Conservation (phyloP, 2,329 filamentous ascomycete genomes). For the Colletotrichum magnum region DNA sequence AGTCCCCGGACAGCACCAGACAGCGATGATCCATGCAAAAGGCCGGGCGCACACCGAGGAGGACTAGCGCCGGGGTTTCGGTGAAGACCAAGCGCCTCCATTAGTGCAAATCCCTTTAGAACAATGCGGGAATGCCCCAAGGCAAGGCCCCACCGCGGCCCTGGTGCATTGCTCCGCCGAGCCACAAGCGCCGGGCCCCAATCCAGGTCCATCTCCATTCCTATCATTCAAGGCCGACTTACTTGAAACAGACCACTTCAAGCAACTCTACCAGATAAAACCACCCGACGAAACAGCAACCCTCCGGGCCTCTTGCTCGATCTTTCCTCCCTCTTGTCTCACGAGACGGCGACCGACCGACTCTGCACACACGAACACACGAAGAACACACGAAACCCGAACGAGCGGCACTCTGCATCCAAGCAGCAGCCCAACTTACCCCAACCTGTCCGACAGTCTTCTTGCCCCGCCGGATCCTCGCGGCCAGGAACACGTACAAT, state of each 20-base stretch:
- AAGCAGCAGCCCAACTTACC: constrained; percentile 32
- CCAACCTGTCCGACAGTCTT: constrained; percentile 30
- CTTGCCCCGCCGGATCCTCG: constrained; percentile 40
- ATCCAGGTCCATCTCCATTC: constrained; percentile 31
- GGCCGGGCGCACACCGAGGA: constrained; percentile 31
- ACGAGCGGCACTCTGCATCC: constrained; percentile 6
- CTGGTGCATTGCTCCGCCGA: constrained; percentile 25
- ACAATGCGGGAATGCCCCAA: constrained; percentile 38
- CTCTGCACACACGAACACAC: background rate
- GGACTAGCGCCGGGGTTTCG: constrained; percentile 30
- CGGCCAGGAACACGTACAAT: constrained; percentile 59
- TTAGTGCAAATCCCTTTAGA: constrained; percentile 40
- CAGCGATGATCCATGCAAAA: background rate
- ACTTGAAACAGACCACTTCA: constrained; percentile 40
- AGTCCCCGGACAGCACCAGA: background rate
- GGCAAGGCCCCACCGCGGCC: too few relatives aligned
- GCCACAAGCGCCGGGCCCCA: constrained; percentile 34
- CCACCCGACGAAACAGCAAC: constrained; percentile 27
- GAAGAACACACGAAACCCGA: background rate
- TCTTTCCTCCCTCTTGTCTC: constrained; percentile 3
- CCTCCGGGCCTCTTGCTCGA: background rate
- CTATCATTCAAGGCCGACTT: constrained; percentile 37
- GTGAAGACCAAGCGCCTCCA: constrained; percentile 33
- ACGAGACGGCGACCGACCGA: constrained; percentile 24
- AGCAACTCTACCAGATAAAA: constrained; percentile 30